A percentile compares a stretch with the other conserved stretches of the same genome.
Evolutionary conservation across 176 grass and related monocot species (phyloP).

Genomic region (Triticum urartu): DNA sequence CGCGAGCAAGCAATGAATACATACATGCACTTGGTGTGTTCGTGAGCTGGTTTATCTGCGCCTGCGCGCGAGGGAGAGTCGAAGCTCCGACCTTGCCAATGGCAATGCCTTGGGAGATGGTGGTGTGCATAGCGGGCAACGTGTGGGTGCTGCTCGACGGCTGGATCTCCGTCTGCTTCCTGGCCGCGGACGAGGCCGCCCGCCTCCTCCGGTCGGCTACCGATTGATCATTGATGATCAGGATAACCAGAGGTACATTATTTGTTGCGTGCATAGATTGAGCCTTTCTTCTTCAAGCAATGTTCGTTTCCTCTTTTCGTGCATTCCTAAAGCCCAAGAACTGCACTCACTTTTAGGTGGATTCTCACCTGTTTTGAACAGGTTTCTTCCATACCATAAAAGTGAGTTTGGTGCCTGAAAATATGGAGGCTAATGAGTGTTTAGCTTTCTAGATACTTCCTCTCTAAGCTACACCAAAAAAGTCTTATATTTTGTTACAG

Average conservation of each 20-base stretch:
- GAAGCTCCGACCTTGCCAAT: neutral
- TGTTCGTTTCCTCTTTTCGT: neutral
- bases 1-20: neutral
- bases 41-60: neutral
- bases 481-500: too few species aligned
- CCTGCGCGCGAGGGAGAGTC: neutral
- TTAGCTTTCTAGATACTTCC: too few species aligned
- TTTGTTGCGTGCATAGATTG: neutral
- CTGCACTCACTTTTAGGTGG: neutral
- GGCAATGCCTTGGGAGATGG: conserved; percentile 35
- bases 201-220: conserved; percentile 23
- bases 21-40: neutral
- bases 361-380: neutral
- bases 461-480: too few species aligned
- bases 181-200: conserved; percentile 42
- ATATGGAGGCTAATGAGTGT: too few species aligned
- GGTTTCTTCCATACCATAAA: neutral
- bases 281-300: neutral
- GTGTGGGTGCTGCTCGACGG: conserved; percentile 35
- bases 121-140: conserved; percentile 27
- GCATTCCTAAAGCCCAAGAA: neutral
- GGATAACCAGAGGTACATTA: neutral
- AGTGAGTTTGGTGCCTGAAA: too few species aligned
- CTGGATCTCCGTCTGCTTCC: conserved; percentile 39
- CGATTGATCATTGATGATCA: neutral